Evolutionary conservation across 129 eudicot species (phyloP).

Genomic region (Oenanthe sinensis): DNA sequence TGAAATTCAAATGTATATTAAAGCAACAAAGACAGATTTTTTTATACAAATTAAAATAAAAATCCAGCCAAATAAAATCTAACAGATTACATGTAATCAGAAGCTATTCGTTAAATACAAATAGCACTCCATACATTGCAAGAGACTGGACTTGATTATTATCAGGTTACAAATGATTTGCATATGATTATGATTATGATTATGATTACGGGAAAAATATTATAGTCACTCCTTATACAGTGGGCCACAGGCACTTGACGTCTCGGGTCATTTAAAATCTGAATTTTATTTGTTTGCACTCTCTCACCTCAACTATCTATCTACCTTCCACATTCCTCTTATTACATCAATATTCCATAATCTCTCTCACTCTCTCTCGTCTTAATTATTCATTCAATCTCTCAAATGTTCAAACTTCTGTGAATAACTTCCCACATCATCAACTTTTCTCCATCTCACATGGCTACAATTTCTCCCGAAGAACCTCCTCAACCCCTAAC

Average conservation of each 20-base stretch:
- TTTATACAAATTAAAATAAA: no score
- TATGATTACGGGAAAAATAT: no score
- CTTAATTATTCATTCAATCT: not conserved
- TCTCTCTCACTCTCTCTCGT: constrained; percentile 13
- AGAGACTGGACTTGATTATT: no score
- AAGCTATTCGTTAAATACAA: no score
- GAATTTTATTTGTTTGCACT: not conserved
- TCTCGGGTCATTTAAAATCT: not conserved
- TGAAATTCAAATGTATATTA: no score
- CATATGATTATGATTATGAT: not conserved
- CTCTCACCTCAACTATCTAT: not conserved
- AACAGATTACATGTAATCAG: no score
- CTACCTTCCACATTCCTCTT: not conserved
- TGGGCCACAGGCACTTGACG: not conserved
- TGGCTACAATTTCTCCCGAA: constrained; percentile 37
- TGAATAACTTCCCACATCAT: constrained; percentile 8
- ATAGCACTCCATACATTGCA: no score
- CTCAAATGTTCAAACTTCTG: not conserved
- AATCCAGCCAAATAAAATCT: no score
- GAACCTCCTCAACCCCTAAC: constrained; percentile 35
- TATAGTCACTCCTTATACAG: no score
- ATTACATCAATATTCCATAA: not conserved
- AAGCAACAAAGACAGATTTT: no score
- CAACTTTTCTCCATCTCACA: constrained; percentile 15
- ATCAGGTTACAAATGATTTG: no score